Conservation (phyloP, 2,329 filamentous ascomycete genomes). For the Scytalidium sp. region DNA sequence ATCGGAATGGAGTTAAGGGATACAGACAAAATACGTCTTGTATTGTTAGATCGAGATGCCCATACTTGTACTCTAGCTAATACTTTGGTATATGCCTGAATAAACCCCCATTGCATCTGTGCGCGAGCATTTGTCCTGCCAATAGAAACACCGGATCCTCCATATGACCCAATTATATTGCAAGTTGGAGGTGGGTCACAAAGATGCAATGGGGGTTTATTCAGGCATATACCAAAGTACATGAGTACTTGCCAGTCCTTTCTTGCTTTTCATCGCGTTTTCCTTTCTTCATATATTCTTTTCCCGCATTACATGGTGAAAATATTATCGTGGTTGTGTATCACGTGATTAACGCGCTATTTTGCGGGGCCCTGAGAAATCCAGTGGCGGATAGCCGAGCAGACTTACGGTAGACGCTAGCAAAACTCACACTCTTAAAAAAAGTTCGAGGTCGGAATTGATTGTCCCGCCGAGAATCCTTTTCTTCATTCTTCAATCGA, state of each 20-base stretch:
- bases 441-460: slow-evolving; percentile 3
- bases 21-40: neutral
- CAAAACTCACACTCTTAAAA: slow-evolving; percentile 1
- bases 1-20: neutral
- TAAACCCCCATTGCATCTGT: neutral
- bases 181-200: too few species aligned
- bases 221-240: too few species aligned
- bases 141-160: neutral
- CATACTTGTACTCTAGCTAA: neutral
- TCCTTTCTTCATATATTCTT: too few species aligned
- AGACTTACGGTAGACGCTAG: slow-evolving; percentile 1
- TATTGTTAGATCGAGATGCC: neutral
- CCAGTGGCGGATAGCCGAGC: neutral
- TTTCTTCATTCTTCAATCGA: slow-evolving; percentile 12
- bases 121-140: neutral
- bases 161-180: too few species aligned
- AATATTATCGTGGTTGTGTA: too few species aligned
- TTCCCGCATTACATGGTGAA: too few species aligned
- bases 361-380: too few species aligned
- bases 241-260: too few species aligned
- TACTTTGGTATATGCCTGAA: neutral
- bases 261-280: too few species aligned
- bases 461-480: slow-evolving; percentile 6
- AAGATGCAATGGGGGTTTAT: too few species aligned
- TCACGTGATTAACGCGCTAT: too few species aligned